Base-by-base conservation (phyloP, 2,329 filamentous ascomycete genomes). In the Talaromyces rugulosus region DNA sequence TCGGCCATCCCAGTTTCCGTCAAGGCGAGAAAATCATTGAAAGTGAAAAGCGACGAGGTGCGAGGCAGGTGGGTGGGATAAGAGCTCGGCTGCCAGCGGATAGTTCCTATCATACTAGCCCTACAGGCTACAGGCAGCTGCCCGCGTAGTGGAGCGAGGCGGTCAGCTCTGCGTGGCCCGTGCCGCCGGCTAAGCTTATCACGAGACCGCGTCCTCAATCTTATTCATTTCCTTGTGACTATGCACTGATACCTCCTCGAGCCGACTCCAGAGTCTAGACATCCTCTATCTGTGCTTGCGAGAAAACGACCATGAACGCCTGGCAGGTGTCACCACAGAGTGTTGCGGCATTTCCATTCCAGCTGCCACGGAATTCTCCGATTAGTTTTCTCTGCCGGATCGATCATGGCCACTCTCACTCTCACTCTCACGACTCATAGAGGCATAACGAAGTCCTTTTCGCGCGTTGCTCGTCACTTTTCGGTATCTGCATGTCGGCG, bases 401-500 rank as follows among this genome's bases (percentile, higher is more conserved):
- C 40, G 11, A 30, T 58, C 58, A 56, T 56, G 27, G 36, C 58
- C 54, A 59, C 33, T 44, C 40, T 34, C 50, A 59, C 34, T 18
- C n/a, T 23, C 52, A 8, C 59, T 36, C 40, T 56, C 59, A 23
- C 42, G 40, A 40, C 58, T 61, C 50, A 47, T 66, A 56, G 42
- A 64, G 44, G n/a, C 60, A 44, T 44, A 59, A 34, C 61, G 54
- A 53, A 28, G 5, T 4, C 27, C 54, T 55, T 59, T 16, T 36
- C 23, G 47, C 63, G 58, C 61, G 8, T 34, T 52, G 52, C 63
- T 53, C 76, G 80, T 67, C 67, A 66, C 64, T 82, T 83, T 62
- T 79, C 77, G 5, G 69, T 69, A n/a, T 77, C 79, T 12, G 62
- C 71, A n/a, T 62, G 61, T 36, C 70, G 74, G 66, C 68, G 67